Evolutionary conservation across 2,329 filamentous ascomycete genomes (phyloP).

Genomic region (Penicillium brasilianum): DNA sequence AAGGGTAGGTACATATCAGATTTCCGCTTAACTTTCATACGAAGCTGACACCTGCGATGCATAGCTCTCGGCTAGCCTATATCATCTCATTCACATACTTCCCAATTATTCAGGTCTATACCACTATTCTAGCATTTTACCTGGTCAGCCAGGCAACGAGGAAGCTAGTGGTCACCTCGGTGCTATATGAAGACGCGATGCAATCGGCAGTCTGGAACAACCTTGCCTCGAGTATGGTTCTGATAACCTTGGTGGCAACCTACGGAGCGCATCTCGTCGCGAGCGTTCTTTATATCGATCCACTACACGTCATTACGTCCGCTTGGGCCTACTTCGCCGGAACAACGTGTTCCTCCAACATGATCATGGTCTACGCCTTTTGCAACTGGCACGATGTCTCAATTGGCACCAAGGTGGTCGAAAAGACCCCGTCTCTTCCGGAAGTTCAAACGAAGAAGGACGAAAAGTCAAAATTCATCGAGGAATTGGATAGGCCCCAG

Average conservation of each 20-base stretch:
- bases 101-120: constrained; percentile 81
- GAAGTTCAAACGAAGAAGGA: constrained; percentile 85
- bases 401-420: constrained; percentile 97
- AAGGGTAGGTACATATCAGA: constrained; percentile 62
- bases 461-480: constrained; percentile 83
- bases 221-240: constrained; percentile 79
- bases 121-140: constrained; percentile 83
- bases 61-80: constrained; percentile 74
- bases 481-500: constrained; percentile 93
- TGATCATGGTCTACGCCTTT: constrained; percentile 97
- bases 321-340: constrained; percentile 89
- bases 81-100: constrained; percentile 87
- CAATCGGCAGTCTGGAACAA: constrained; percentile 79
- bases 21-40: background rate
- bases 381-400: constrained; percentile 99
- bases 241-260: constrained; percentile 86
- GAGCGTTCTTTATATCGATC: constrained; percentile 94
- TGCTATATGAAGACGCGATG: constrained; percentile 68
- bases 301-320: constrained; percentile 99
- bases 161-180: constrained; percentile 60
- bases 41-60: background rate
- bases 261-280: constrained; percentile 95
- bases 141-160: constrained; percentile 82
- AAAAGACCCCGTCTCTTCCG: constrained; percentile 88
- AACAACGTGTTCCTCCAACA: constrained; percentile 97